Evolutionary conservation across 2,329 filamentous ascomycete species (phyloP).

Genomic region (Cryphonectria radicalis): DNA sequence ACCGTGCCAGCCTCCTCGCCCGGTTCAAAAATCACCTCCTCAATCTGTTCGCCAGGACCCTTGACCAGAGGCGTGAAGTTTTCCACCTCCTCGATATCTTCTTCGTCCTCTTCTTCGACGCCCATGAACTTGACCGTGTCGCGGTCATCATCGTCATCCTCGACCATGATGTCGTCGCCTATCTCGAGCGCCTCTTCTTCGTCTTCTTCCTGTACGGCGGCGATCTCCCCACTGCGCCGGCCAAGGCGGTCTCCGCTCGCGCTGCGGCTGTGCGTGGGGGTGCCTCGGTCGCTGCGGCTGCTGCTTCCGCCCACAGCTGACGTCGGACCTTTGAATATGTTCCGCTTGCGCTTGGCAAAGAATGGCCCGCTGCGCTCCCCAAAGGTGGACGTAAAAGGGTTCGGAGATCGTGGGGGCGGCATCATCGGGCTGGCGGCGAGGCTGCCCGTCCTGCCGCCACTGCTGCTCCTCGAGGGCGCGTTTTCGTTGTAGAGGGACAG

Average conservation of each 20-base stretch:
- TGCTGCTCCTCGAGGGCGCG: constrained; percentile 44
- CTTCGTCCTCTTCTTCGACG: constrained; percentile 48
- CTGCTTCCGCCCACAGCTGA: constrained; percentile 55
- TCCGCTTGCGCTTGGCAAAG: constrained; percentile 82
- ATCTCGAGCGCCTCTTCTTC: constrained; percentile 48
- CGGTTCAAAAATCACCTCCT: constrained; percentile 30
- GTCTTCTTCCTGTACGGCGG: constrained; percentile 67
- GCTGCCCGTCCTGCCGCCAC: constrained; percentile 36
- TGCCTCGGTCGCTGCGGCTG: constrained; percentile 42
- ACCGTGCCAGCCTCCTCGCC: constrained; percentile 17
- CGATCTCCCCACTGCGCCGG: constrained; percentile 73
- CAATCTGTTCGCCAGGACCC: constrained; percentile 28
- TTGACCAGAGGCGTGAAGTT: constrained; percentile 29
- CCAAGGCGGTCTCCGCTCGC: constrained; percentile 67
- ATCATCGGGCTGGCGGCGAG: constrained; percentile 37
- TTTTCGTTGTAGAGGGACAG: constrained; percentile 62
- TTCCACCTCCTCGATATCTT: constrained; percentile 47
- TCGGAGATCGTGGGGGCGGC: constrained; percentile 53
- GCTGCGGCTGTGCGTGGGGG: constrained; percentile 51
- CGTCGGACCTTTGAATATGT: constrained; percentile 80
- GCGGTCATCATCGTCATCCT: constrained; percentile 42
- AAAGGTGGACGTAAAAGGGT: constrained; percentile 54
- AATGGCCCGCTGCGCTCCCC: constrained; percentile 50
- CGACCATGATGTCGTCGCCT: constrained; percentile 38
- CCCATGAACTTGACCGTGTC: constrained; percentile 56